Conservation (phyloP, 176 grass and related monocot species). For the Oryza glaberrima region DNA sequence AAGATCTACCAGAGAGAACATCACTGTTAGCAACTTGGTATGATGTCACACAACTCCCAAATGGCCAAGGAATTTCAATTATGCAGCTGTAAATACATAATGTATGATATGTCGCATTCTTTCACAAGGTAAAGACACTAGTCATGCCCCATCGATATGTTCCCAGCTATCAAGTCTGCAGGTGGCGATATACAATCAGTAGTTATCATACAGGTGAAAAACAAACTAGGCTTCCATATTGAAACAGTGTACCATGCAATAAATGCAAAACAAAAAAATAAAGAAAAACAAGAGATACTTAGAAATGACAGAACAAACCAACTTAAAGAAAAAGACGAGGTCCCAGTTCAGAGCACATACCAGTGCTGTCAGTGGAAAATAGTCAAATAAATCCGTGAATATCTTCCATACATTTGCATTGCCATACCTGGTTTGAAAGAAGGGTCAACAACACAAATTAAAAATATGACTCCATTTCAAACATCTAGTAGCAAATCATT, state of each 20-base stretch:
- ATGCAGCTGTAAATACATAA: not conserved
- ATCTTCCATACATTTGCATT: constrained; percentile 97
- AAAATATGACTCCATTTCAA: not conserved
- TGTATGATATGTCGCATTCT: constrained; percentile 18
- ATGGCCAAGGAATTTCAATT: constrained; percentile 7
- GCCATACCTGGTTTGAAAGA: constrained; percentile 74
- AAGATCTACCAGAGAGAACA: constrained; percentile 12
- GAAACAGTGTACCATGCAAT: not conserved
- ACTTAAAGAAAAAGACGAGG: not conserved
- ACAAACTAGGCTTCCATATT: constrained; percentile 24
- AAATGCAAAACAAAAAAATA: not conserved
- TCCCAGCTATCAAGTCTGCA: not conserved
- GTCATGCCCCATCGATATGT: constrained; percentile 9
- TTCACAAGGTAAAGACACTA: constrained; percentile 14
- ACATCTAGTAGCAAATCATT: not conserved
- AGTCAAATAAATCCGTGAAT: constrained; percentile 97
- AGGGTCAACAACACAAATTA: constrained; percentile 23
- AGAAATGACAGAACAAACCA: not conserved
- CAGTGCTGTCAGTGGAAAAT: constrained; percentile 91
- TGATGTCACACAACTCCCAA: constrained; percentile 20
- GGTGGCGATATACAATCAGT: not conserved
- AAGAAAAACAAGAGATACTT: not conserved
- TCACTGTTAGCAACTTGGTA: not conserved
- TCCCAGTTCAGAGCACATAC: constrained; percentile 48
- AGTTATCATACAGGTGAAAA: not conserved